Evolutionary conservation across 2,329 filamentous ascomycete species (phyloP).

Genomic region (Apiospora hydei): DNA sequence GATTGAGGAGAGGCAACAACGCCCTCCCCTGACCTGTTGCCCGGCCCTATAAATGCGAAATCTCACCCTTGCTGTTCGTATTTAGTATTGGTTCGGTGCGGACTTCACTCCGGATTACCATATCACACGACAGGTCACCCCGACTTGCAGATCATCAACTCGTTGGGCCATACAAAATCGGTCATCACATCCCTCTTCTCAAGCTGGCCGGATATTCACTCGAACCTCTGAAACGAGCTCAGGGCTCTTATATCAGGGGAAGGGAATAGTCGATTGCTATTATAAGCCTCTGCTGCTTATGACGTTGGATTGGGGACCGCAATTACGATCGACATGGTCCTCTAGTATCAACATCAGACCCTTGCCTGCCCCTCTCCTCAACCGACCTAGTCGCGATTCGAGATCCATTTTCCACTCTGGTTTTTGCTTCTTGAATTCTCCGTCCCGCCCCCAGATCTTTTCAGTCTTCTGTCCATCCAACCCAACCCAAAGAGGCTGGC

Average conservation of each 20-base stretch:
- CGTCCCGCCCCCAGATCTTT: slow-evolving; percentile 4
- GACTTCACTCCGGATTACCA: slow-evolving; percentile 3
- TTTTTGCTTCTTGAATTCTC: slow-evolving; percentile 19
- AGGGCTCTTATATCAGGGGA: slow-evolving; percentile 8
- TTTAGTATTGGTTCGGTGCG: not conserved
- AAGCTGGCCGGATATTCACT: not conserved
- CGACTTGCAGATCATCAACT: not conserved
- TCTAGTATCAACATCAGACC: slow-evolving; percentile 25
- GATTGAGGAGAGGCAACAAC: not conserved
- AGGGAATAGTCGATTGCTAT: not conserved
- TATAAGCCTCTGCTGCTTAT: slow-evolving; percentile 19
- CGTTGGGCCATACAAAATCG: not conserved
- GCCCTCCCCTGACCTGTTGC: not conserved
- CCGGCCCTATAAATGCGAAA: not conserved
- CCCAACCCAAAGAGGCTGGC: slow-evolving; percentile 20
- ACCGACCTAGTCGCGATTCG: slow-evolving; percentile 17
- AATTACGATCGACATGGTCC: slow-evolving; percentile 38
- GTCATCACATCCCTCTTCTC: not conserved
- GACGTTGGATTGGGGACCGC: slow-evolving; percentile 23
- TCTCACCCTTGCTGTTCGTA: slow-evolving; percentile 9
- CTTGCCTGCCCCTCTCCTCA: not conserved
- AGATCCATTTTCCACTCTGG: slow-evolving; percentile 12
- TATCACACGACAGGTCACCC: not conserved
- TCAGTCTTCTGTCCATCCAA: slow-evolving; percentile 7
- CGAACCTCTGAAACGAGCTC: slow-evolving; percentile 1